Conservation (phyloP, 2,329 filamentous ascomycete species). For the Colletotrichum orbiculare region DNA sequence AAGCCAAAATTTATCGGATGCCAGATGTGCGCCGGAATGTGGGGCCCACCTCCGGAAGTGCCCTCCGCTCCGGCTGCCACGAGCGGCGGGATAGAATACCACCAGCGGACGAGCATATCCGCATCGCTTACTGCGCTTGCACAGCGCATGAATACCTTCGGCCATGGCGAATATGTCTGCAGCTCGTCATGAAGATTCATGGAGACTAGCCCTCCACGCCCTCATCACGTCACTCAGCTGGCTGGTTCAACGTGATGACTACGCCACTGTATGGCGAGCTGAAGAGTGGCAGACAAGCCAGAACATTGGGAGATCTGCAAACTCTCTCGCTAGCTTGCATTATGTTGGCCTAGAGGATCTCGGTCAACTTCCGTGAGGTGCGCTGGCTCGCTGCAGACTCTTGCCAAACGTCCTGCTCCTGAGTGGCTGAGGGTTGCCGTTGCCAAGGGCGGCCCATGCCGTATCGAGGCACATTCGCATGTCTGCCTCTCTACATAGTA, state of each 20-base stretch:
- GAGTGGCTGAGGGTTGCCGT: no score
- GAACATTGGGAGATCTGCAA: not conserved
- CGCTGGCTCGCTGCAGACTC: no score
- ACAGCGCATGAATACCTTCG: no score
- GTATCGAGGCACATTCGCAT: no score
- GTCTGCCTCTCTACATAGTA: no score
- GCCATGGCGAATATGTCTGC: no score
- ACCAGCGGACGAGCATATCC: no score
- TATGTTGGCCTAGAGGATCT: not conserved
- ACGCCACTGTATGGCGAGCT: not conserved
- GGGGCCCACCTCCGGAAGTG: not conserved
- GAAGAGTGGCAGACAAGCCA: not conserved
- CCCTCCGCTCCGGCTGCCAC: not conserved
- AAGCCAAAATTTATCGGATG: not conserved
- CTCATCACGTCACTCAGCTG: no score
- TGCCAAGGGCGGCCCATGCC: no score
- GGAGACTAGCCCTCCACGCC: no score
- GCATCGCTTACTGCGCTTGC: not conserved
- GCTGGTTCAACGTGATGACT: not conserved
- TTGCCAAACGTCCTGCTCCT: no score
- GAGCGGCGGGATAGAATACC: not conserved
- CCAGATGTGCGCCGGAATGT: not conserved
- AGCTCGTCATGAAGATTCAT: no score
- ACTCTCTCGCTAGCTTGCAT: not conserved
- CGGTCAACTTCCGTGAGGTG: constrained; percentile 4